phyloP scores from a whole-genome alignment of 2,329 filamentous ascomycete species.

The Lecanicillium sp. region DNA sequence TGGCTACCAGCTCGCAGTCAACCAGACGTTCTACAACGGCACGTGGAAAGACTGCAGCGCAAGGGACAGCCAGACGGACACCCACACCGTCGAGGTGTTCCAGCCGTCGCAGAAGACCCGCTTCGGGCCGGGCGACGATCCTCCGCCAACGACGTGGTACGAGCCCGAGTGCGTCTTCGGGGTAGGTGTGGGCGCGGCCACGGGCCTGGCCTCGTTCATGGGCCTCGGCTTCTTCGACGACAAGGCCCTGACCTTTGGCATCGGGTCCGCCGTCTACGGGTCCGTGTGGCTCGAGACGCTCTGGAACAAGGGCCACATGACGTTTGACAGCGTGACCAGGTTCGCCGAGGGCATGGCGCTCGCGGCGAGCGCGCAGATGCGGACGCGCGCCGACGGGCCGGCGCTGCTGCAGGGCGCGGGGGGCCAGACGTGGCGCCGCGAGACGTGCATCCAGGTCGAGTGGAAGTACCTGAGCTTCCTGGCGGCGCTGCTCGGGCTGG shows the following conservation, averaged over 20 bases:
- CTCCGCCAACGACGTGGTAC: not conserved
- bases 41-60: not conserved
- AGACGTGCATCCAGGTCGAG: not conserved
- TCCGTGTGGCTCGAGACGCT: not conserved
- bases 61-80: not conserved
- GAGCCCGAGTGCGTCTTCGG: not conserved
- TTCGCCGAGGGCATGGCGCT: not conserved
- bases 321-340: not conserved
- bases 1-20: not conserved
- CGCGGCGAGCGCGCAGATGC: not conserved
- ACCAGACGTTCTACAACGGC: not conserved
- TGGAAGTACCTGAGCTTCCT: not conserved
- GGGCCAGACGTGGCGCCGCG: not conserved
- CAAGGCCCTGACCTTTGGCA: not conserved
- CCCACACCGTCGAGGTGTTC: not conserved
- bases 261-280: not conserved
- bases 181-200: not conserved
- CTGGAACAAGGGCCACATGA: not conserved
- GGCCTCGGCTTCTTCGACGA: not conserved
- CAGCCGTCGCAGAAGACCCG: not conserved
- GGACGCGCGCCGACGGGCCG: not conserved
- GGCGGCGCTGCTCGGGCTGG: not conserved
- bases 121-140: too few species aligned
- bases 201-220: not conserved
- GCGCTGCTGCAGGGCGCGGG: not conserved